A percentile compares a stretch with the other conserved stretches of the same genome.
phyloP scores from a whole-genome alignment of 2,329 filamentous ascomycete species.

The Aureobasidium leucospermi region DNA sequence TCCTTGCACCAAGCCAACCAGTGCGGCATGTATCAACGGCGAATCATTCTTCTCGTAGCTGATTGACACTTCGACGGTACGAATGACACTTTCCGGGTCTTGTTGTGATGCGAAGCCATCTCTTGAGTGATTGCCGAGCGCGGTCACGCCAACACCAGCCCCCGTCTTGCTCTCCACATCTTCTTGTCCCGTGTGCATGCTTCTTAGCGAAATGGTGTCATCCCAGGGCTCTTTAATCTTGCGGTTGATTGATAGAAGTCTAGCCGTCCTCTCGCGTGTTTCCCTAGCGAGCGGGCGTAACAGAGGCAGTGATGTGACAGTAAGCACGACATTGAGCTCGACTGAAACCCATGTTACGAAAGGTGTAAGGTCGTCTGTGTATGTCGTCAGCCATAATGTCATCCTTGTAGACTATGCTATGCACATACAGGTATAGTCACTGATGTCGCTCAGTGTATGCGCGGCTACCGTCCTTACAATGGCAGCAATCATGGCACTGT shows the following conservation, averaged over 20 bases:
- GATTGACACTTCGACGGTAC: constrained; percentile 20
- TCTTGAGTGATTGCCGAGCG: constrained; percentile 14
- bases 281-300: constrained; percentile 22
- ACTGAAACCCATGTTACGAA: constrained; percentile 25
- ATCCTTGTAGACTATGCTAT: background rate
- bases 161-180: constrained; percentile 14
- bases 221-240: constrained; percentile 13
- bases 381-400: background rate
- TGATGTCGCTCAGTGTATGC: constrained; percentile 19
- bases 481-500: constrained; percentile 24
- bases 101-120: constrained; percentile 15
- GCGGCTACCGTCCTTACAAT: constrained; percentile 27
- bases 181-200: background rate
- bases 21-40: constrained; percentile 23
- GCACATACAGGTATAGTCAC: constrained; percentile 23
- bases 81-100: constrained; percentile 16
- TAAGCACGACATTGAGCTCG: constrained; percentile 30
- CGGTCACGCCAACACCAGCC: constrained; percentile 11
- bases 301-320: constrained; percentile 24
- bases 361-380: constrained; percentile 19
- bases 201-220: constrained; percentile 10
- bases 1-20: constrained; percentile 21
- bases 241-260: constrained; percentile 14
- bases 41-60: constrained; percentile 19
- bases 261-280: constrained; percentile 10